Evolutionary conservation across 768 basidiomycete species (phyloP), one percentile per base, ranked within the genome.

Genomic region (Plicaturopsis crispa): DNA sequence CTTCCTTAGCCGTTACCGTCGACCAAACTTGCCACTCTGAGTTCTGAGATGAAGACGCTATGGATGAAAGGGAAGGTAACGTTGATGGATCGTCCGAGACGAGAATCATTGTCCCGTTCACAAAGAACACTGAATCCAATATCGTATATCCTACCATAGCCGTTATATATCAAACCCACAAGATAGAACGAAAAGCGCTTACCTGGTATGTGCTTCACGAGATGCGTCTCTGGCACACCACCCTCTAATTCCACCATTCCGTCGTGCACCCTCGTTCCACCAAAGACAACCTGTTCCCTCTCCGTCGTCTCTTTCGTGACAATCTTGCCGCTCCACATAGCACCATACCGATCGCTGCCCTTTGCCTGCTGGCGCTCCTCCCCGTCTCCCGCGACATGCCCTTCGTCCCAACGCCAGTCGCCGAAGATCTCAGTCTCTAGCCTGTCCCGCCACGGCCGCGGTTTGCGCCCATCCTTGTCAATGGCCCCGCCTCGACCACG

Each of bases 101-200:
- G 42, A 93, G 56, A 56, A 78, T 87, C 43, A 88, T 70, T 2
- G 77, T 76, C 7, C 79, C 78, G 46, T 84, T 78, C 48, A 72
- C 65, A n/a, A 84, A 59, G 50, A 83, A 75, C n/a, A 88, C 69
- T 43, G 87, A 83, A 49, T 92, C 86, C 40, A 93, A 64, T 31
- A 91, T 73, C 1, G 85, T 89, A 61, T 80, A 87, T 3, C 91
- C 91, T 92, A 47, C 24, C 20, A 22, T 24, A 33, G 8, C 18
- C 14, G n/a, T 26, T 24, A 28, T 22, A 21, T 21, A 35, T 24
- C 41, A 38, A 43, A 21, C 50, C 37, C 24, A 22, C 16, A 8
- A 12, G 3, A n/a, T 4, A 5, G 20, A 12, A 22, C 7, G 17
- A 33, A 5, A 14, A n/a, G n/a, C n/a, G 47, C 65, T 24, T 39